A percentile compares a stretch with the other conserved stretches of the same genome.
Evolutionary conservation across 1,139 yeast genomes (phyloP).

Genomic region (Arxiozyma telluris): DNA sequence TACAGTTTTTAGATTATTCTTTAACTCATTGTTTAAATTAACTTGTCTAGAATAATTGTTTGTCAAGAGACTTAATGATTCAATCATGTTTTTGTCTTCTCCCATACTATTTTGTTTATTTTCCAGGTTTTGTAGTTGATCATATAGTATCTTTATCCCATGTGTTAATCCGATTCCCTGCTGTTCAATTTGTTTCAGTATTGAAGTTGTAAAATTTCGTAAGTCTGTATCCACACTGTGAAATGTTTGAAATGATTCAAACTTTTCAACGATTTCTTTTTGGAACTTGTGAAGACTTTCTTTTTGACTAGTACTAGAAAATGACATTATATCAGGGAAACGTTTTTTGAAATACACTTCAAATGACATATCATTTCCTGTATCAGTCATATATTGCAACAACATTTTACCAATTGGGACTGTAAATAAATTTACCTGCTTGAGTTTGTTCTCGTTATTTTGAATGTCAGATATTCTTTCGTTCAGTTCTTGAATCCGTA

Average conservation of each 20-base stretch:
- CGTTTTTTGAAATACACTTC: neutral
- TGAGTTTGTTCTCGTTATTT: neutral
- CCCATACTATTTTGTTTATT: neutral
- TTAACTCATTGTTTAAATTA: neutral
- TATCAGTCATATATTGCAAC: neutral
- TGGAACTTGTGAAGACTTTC: neutral
- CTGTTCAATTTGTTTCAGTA: neutral
- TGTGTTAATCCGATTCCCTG: neutral
- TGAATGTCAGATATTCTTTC: no score
- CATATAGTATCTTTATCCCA: neutral
- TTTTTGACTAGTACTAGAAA: neutral
- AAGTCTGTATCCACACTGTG: neutral
- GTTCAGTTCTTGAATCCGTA: neutral
- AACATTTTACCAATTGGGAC: neutral
- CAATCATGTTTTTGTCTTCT: neutral
- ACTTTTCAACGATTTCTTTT: neutral
- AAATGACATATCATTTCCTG: neutral
- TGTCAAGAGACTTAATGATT: neutral
- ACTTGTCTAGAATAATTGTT: neutral
- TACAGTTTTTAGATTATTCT: neutral
- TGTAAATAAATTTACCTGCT: neutral
- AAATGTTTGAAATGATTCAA: neutral
- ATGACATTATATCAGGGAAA: neutral
- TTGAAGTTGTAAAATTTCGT: neutral
- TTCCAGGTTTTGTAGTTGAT: neutral